Base-by-base conservation (phyloP, 345 rosid genomes). In the Lepidium sativum region DNA sequence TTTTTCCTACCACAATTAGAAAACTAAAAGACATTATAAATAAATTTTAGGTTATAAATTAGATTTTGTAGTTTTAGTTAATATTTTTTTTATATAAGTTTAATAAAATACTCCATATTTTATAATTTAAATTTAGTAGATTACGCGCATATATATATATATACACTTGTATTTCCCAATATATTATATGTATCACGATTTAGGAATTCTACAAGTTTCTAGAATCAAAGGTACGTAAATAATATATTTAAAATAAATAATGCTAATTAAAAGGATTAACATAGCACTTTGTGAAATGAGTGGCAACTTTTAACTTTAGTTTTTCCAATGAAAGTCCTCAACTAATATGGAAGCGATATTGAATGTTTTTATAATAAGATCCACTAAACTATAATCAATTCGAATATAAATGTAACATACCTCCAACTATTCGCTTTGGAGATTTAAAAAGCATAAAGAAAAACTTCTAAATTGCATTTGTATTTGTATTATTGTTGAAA, bases 341-440 rank as follows among this genome's bases (percentile, higher is more conserved):
- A 57, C 11, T 39, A 68, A 12, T 60, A 14, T 52, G 40, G 20
- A 69, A 61, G 68, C 54, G 56, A 3, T 51, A 15, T 61, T n/a
- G 25, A 39, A 13, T 11, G 10, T 8, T 23, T 16, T 51, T 5
- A 23, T 52, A 54, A 35, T 43, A 25, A 29, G 51, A 35, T 18
- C 72, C 72, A 68, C 72, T 68, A 37, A 67, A 47, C 12, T 39
- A 9, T 33, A 61, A 16, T 29, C 6, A 70, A 63, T 1, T 27
- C 15, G 2, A 9, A 59, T 49, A 41, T 32, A 5, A 1, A 31
- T 31, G n/a, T 21, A 57, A 38, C 25, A 61, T 61, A 27, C 39
- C 15, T 63, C 50, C 69, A 70, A 70, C 6, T 62, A 70, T 63
- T 70, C 57, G 14, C 63, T 54, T 70, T 54, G 34, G 44, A 31